Base-by-base conservation (phyloP, 176 grass and related monocot genomes). In the Oropetium thomaeum region DNA sequence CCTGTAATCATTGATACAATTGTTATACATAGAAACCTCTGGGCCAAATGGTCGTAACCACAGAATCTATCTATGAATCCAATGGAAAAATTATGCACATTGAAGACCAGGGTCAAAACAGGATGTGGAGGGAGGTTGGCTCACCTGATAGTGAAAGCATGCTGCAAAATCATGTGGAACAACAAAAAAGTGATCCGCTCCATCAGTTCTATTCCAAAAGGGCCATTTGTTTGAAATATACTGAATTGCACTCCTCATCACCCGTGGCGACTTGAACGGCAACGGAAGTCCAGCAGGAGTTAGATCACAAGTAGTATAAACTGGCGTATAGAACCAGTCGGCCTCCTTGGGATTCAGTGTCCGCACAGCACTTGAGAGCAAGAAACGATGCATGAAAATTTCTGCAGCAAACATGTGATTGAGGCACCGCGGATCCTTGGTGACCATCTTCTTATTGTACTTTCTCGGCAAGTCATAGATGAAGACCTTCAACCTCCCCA, bases 401-500 rank as follows among this genome's bases (percentile, higher is more conserved):
- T 97, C 93, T 22, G 93, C 91, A 14, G 93, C 93, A 62, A 97
- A 97, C 93, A 97, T 97, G 83, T 97, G 93, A 51, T 62, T 91
- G 16, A 97, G 85, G 61, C 93, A 97, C 60, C 93, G 81, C 31
- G 90, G 84, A 86, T 97, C 93, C 88, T 97, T 97, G 80, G 73
- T 89, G 42, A 93, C 76, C 81, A 97, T 97, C 76, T 97, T 97
- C 68, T 93, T 97, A 73, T 93, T 93, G 85, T 97, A 97, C 70
- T 97, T 97, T 71, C 94, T 90, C 13, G 94, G 94, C 12, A 97
- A 82, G 53, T 97, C 91, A 77, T 97, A 97, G 29, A 97, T 85
- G 53, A 85, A 97, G 62, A 97, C 94, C 84, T 97, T 97, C 57
- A 97, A 76, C 69, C 86, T 90, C 8, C 94, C 94, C 25, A 97